phyloP scores from a whole-genome alignment of 352 stramenopile genomes.

The Pythium insidiosum region DNA sequence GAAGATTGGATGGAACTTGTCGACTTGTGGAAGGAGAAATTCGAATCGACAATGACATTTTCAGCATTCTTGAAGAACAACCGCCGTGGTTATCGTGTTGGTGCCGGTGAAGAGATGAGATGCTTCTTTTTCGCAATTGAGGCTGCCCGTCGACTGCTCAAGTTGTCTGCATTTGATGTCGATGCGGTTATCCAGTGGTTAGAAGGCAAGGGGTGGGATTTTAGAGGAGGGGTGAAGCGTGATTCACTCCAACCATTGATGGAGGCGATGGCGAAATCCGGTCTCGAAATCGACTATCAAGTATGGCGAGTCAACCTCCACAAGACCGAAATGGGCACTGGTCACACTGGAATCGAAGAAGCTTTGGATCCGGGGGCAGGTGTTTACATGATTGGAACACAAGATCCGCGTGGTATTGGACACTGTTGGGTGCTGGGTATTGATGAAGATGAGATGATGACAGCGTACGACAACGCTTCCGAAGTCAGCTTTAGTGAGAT shows the following conservation, averaged over 20 bases:
- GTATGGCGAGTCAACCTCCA: constrained; percentile 1
- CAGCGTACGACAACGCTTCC: constrained; percentile 2
- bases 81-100: not conserved
- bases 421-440: constrained; percentile 1
- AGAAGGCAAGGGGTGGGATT: not conserved
- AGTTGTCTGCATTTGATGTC: not conserved
- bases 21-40: constrained; percentile 4
- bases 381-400: constrained; percentile 3
- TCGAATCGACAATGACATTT: not conserved
- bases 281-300: not conserved
- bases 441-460: constrained; percentile 3
- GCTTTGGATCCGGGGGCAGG: no score
- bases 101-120: constrained; percentile 2
- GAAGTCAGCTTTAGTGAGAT: not conserved
- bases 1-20: not conserved
- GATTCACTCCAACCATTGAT: not conserved
- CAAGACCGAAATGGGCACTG: no score
- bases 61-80: constrained; percentile 2
- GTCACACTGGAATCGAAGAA: no score
- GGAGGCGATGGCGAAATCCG: not conserved
- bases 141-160: not conserved
- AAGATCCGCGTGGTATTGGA: not conserved
- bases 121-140: constrained; percentile 4
- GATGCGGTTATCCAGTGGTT: not conserved
- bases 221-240: not conserved